Base-by-base conservation (phyloP, 192 early-diverging fungal species). In the Coemansia aciculifera region DNA sequence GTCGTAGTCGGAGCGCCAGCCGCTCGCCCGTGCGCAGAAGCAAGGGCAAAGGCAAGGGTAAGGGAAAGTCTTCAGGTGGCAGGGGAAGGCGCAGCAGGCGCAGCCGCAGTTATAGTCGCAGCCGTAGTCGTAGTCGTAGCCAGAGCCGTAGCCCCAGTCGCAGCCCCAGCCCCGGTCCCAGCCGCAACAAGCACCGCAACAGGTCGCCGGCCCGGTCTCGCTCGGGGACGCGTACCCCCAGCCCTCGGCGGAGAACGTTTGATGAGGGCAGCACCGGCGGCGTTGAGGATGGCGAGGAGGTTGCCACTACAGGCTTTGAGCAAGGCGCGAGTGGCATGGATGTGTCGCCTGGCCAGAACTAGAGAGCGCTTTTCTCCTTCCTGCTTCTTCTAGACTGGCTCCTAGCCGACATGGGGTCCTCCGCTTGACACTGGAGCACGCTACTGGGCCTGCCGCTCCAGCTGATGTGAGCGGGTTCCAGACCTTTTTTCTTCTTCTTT, bases 181-280 rank as follows among this genome's bases (percentile, higher is more conserved):
- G 69, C n/a, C 54, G 49, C 48, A 72, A 60, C 64, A 23, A 13
- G 44, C 46, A 56, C 21, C 70, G 71, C 37, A 62, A 59, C 19
- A 64, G 71, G 34, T 66, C 64, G 40, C 64, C 32, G 43, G 42
- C 57, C 40, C 40, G 42, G 56, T 27, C 54, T 21, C 62, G 63
- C 38, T 64, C 69, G 21, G 59, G 60, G 12, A 62, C 69, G 24
- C 75, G 75, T 52, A 77, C 75, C 9, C 79, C 79, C 44, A 81
- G 79, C 56, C 79, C 79, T 6, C 73, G 74, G 29, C 66, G 65
- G 63, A 59, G 56, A 24, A 24, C 57, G 19, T 21, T 13, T 34
- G 59, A 10, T 40, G 67, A 38, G 31, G 68, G n/a, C 24, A 62
- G 48, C 44, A 44, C 59, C 29, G 64, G 34, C 23, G 65, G 38